Evolutionary conservation across 192 early-diverging fungal species (phyloP).

Genomic region (Linderina pennispora): DNA sequence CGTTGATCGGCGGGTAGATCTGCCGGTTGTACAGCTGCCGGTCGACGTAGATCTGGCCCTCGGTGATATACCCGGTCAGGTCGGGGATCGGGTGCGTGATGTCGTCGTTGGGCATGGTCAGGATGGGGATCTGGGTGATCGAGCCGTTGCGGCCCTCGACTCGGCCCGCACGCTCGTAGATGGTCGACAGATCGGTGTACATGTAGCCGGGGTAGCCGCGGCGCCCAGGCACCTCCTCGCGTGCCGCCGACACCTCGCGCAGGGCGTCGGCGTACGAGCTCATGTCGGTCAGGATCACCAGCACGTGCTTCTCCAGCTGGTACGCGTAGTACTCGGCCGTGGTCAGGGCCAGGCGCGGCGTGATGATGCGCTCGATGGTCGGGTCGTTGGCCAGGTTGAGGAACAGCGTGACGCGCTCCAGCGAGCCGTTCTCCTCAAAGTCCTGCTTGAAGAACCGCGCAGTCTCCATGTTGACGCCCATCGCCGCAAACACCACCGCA

Average conservation of each 20-base stretch:
- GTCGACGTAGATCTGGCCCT: slow-evolving; percentile 99
- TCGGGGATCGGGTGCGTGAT: slow-evolving; percentile 99
- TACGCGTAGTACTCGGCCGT: slow-evolving; percentile 99
- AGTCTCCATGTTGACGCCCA: slow-evolving; percentile 99
- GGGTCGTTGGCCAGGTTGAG: slow-evolving; percentile 99
- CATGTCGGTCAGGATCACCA: slow-evolving; percentile 99
- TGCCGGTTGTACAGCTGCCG: slow-evolving; percentile 98
- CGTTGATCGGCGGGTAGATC: slow-evolving; percentile 99
- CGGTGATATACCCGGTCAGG: slow-evolving; percentile 99
- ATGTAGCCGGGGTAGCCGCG: slow-evolving; percentile 99
- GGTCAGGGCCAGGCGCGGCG: slow-evolving; percentile 94
- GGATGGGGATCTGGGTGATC: slow-evolving; percentile 99
- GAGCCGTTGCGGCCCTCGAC: slow-evolving; percentile 96
- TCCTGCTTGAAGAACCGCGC: slow-evolving; percentile 99
- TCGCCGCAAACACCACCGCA: slow-evolving; percentile 98
- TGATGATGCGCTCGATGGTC: slow-evolving; percentile 99
- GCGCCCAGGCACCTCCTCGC: slow-evolving; percentile 99
- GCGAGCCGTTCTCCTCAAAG: slow-evolving; percentile 99
- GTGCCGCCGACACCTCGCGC: slow-evolving; percentile 98
- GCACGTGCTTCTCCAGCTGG: slow-evolving; percentile 98
- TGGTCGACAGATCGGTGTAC: slow-evolving; percentile 99
- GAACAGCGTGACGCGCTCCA: slow-evolving; percentile 98
- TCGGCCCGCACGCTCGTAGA: slow-evolving; percentile 98
- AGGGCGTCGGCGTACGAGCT: slow-evolving; percentile 98
- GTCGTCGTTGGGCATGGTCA: slow-evolving; percentile 99